Evolutionary conservation across 192 early-diverging fungal species (phyloP), one percentile per base, ranked within the genome.

Genomic region (Coemansia sp.): DNA sequence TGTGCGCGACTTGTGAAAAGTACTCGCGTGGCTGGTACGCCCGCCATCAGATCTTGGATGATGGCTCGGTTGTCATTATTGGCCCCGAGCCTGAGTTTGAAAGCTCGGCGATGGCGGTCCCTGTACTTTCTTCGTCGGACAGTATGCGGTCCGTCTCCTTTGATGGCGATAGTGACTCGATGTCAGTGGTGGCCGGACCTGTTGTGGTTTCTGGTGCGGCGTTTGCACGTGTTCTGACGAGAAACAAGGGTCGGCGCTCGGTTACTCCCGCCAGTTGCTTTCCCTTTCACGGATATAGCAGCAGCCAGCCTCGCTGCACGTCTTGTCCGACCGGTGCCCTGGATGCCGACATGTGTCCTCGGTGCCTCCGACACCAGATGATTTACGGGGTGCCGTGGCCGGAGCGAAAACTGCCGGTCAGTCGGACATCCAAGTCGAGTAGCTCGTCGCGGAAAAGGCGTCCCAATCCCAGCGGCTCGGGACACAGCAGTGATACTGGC

Each of bases 1-100:
- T 91, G 47, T 93, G 91, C 66, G 88, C 76, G 6, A 90, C 89
- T 1, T 93, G 91, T 60, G 91, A 91, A 74, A 81, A 78, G 77
- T 88, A 82, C 55, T 58, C 60, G 26, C 71, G 75, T 16, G 82
- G 82, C 49, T 72, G 69, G 75, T 84, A 72, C 43, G 77, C 77
- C 14, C 32, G 38, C 11, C 40, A 61, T 23, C 47, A 40, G 21
- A 58, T 58, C 13, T 16, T 19, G 7, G n/a, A 38, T 3, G 53
- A 64, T 13, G 70, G 63, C 2, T 10, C 62, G 2, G 37, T 46
- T 19, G 57, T n/a, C 9, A n/a, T 4, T 17, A 58, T 58, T 33
- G 55, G 33, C 5, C 16, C 14, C 17, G 55, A 58, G 14, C 55
- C 32, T 6, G 40, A 39, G 1, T 23, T 39, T 35, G 53, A 68